Conservation (phyloP, 495 filamentous ascomycete genomes). For the Sordaria brevicollis region DNA sequence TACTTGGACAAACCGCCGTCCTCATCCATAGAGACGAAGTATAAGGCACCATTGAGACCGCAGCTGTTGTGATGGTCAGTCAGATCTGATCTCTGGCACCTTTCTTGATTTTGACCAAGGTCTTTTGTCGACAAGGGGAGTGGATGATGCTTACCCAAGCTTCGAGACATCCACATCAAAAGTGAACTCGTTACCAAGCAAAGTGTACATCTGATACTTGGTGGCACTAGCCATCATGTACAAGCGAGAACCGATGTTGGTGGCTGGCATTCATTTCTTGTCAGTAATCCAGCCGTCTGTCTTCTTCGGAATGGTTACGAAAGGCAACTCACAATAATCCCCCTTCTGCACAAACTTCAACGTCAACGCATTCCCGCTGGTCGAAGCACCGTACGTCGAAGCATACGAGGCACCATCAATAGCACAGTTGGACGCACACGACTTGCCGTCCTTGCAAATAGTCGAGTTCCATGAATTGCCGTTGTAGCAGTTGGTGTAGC, state of each 20-base stretch:
- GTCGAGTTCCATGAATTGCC: conserved; percentile 35
- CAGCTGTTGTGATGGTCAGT: conserved; percentile 21
- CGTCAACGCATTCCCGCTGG: conserved; percentile 33
- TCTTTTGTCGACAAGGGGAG: background rate
- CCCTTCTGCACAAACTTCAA: conserved; percentile 45
- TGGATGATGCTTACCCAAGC: conserved; percentile 9
- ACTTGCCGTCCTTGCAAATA: conserved; percentile 28
- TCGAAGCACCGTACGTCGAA: conserved; percentile 35
- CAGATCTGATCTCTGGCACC: conserved; percentile 44
- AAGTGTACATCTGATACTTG: conserved; percentile 46
- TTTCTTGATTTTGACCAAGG: conserved; percentile 1
- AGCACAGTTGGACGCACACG: conserved; percentile 34
- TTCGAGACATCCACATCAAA: conserved; percentile 47
- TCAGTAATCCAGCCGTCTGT: background rate
- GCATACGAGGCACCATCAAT: conserved; percentile 36
- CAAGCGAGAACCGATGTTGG: conserved; percentile 40
- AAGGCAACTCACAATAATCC: conserved; percentile 22
- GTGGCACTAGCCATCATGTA: conserved; percentile 41
- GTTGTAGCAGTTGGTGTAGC: conserved; percentile 35
- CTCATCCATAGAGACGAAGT: conserved; percentile 45
- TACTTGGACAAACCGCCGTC: conserved; percentile 42
- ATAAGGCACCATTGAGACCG: conserved; percentile 46
- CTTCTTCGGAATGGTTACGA: background rate
- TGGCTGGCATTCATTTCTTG: conserved; percentile 7
- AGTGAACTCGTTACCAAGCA: conserved; percentile 44